These are phyloP conservation scores for Trichosporon coremiiforme DNA, from an alignment of 1,284 basidiomycete species.

Conservation along the genomic window DNA sequence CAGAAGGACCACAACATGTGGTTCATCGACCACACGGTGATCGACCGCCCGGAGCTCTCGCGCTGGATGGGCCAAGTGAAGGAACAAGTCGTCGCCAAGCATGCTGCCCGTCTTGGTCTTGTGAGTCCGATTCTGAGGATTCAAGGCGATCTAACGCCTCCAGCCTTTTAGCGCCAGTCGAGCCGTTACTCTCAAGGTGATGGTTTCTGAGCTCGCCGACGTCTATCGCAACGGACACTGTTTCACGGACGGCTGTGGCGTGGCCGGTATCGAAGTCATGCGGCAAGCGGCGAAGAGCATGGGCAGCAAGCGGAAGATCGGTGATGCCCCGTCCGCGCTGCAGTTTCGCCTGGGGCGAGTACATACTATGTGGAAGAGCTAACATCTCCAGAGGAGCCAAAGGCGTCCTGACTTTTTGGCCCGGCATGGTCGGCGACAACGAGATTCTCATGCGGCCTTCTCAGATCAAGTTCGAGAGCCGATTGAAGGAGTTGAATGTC, in stretches of 20 bases:
- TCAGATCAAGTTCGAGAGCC: conserved; percentile 51
- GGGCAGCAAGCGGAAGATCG: conserved; percentile 37
- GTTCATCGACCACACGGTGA: conserved; percentile 48
- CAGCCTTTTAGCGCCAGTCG: conserved; percentile 51
- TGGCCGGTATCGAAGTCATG: conserved; percentile 49
- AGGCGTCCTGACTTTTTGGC: conserved; percentile 53
- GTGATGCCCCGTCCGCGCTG: conserved; percentile 49
- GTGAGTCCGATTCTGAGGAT: conserved; percentile 32
- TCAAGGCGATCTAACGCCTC: too few relatives aligned
- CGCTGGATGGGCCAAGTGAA: conserved; percentile 50
- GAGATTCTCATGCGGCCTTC: conserved; percentile 50
- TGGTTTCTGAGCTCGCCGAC: neutral
- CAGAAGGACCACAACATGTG: conserved; percentile 56
- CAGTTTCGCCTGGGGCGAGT: conserved; percentile 53
- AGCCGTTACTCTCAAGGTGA: conserved; percentile 42
- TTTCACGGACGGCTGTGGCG: conserved; percentile 55
- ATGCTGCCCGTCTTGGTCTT: conserved; percentile 51
- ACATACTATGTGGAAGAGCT: too few relatives aligned
- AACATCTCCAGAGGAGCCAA: conserved; percentile 50
- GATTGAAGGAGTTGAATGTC: conserved; percentile 46
- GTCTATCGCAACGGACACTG: conserved; percentile 37
- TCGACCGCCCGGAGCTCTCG: conserved; percentile 42
- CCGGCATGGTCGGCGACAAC: conserved; percentile 36
- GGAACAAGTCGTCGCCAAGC: conserved; percentile 55
- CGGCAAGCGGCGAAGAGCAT: conserved; percentile 45